These are phyloP conservation scores for Zymoseptoria passerinii DNA, from an alignment of 2,329 filamentous ascomycete genomes.

Conservation along the genomic window DNA sequence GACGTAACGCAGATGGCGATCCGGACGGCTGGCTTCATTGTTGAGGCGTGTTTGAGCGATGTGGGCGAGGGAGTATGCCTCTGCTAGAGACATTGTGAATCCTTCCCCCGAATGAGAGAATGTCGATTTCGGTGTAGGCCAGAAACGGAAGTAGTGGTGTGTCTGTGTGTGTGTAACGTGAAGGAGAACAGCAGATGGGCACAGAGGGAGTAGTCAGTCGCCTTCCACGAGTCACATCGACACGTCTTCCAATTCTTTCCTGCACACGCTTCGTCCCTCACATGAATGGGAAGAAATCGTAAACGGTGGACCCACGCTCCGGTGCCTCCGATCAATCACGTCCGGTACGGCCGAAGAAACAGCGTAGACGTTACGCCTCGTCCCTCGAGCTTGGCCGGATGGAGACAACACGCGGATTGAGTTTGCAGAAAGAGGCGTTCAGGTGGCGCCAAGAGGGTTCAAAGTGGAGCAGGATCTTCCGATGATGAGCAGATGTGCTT, in stretches of 20 bases:
- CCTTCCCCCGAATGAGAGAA: neutral
- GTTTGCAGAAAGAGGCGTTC: neutral
- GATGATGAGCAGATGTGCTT: neutral
- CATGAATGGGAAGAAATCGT: neutral
- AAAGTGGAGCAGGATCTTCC: neutral
- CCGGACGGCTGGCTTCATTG: slow-evolving; percentile 25
- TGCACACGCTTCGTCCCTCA: neutral
- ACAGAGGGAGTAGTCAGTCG: neutral
- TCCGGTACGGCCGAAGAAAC: neutral
- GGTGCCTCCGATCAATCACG: neutral
- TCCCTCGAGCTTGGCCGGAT: neutral
- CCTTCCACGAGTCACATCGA: neutral
- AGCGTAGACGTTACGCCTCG: neutral
- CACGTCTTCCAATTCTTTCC: neutral
- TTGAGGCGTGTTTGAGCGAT: slow-evolving; percentile 30
- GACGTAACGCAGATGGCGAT: slow-evolving; percentile 29
- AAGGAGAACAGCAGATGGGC: neutral
- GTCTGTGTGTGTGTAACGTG: neutral
- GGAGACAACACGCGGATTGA: neutral
- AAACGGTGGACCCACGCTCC: neutral
- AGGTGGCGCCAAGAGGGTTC: neutral
- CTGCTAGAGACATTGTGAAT: slow-evolving; percentile 26
- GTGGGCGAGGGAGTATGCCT: slow-evolving; percentile 29
- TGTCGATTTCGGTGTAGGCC: neutral
- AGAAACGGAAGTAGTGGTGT: neutral